Conservation (phyloP, 192 early-diverging fungal genomes). For the Coemansia sp. region DNA sequence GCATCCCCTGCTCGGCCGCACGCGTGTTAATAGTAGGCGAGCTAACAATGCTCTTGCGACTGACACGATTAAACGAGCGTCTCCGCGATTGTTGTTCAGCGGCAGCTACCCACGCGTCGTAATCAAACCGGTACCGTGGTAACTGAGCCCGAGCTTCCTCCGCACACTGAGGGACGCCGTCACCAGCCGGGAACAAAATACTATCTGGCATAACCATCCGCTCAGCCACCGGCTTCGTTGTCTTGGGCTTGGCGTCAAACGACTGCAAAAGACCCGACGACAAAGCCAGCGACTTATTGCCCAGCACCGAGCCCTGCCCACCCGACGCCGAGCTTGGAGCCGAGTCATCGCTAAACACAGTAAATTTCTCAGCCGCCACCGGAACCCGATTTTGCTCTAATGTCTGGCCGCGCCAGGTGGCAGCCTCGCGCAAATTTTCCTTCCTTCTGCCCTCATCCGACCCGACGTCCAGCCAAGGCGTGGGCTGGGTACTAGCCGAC, state of each 20-base stretch:
- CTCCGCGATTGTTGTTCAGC: too few relatives aligned
- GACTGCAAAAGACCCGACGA: slow-evolving; percentile 17
- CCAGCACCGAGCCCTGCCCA: not conserved
- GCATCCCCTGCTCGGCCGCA: slow-evolving; percentile 48
- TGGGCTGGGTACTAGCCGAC: not conserved
- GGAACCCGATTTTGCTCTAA: slow-evolving; percentile 56
- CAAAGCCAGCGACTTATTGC: not conserved
- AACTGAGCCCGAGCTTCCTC: slow-evolving; percentile 44
- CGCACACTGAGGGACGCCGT: slow-evolving; percentile 35
- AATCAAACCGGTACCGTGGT: slow-evolving; percentile 35
- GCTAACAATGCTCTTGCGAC: slow-evolving; percentile 20
- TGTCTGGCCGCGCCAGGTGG: slow-evolving; percentile 64
- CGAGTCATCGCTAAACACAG: slow-evolving; percentile 37
- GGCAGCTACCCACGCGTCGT: slow-evolving; percentile 17
- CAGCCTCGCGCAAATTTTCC: slow-evolving; percentile 69
- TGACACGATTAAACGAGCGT: not conserved
- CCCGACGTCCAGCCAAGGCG: slow-evolving; percentile 66
- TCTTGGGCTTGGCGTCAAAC: not conserved
- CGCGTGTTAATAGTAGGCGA: slow-evolving; percentile 55
- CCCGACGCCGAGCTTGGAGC: not conserved
- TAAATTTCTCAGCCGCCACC: slow-evolving; percentile 26
- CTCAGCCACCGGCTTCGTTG: slow-evolving; percentile 10
- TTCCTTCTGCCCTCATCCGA: slow-evolving; percentile 64
- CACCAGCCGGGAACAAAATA: slow-evolving; percentile 37
- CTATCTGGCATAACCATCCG: slow-evolving; percentile 40